Evolutionary conservation across 2,329 filamentous ascomycete species (phyloP), one percentile per base, ranked within the genome.

Genomic region (Eutypa lata): DNA sequence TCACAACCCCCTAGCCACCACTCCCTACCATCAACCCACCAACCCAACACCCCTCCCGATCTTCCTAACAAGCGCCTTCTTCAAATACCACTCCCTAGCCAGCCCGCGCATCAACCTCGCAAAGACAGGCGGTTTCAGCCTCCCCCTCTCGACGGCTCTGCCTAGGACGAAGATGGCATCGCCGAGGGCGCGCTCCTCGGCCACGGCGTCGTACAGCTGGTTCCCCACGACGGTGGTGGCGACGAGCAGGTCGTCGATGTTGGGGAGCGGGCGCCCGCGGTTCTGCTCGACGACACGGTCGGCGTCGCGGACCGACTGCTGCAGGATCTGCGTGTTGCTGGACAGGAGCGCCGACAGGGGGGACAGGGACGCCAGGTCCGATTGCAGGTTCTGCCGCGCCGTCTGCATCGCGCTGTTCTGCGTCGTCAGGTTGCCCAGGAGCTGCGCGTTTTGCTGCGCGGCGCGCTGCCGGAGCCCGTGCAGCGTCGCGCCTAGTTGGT

Each of bases 221-320:
- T 93, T 92, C 0, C 89, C 90, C 4, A 97, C 94, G 1, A 97
- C 88, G 0, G 91, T 97, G 1, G 93, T 91, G 3, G 92, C 91
- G n/a, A 97, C 90, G 2, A 99, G 78, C 33, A 97, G 80, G 55
- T 96, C 91, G 68, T 99, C 94, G 47, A 97, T 88, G 47, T 87
- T 83, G 0, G 92, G 91, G 1, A 86, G 80, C 40, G 80, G 79
- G 47, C 89, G 84, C 16, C 77, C 77, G 52, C 84, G 80, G n/a
- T 89, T 89, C 49, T 84, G 82, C 42, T 84, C 81, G 57, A 97
- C 90, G 11, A 92, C 85, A 6, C 75, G 76, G 66, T 97, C 92
- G 3, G 93, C 93, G 56, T 89, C 86, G 28, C 81, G 79, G 49
- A 97, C 83, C 3, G 89, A 87, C 40, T 88, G 86, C 58, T 88